Evolutionary conservation across 1,139 yeast species (phyloP).

Genomic region (Debaryomyces subglobosus): DNA sequence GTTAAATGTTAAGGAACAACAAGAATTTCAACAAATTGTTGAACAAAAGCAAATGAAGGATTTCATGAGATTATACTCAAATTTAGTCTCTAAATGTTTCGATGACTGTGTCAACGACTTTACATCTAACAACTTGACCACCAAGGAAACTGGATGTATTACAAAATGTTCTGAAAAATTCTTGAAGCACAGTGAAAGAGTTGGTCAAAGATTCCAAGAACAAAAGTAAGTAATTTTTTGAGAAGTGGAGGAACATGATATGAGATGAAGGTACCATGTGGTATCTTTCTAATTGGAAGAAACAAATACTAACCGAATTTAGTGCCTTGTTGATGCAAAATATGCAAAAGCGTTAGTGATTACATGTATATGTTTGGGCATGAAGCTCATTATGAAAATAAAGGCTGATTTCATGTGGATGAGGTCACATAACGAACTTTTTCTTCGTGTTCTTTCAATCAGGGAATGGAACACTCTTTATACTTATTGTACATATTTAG

Average conservation of each 20-base stretch:
- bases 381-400: slow-evolving; percentile 2
- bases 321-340: slow-evolving; percentile 55
- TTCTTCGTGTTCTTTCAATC: slow-evolving; percentile 1
- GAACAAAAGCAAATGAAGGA: slow-evolving; percentile 99
- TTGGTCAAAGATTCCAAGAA: slow-evolving; percentile 98
- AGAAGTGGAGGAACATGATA: not conserved
- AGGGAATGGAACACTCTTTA: not conserved
- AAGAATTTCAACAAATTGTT: slow-evolving; percentile 90
- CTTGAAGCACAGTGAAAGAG: slow-evolving; percentile 97
- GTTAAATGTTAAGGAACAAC: slow-evolving; percentile 90
- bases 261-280: not conserved
- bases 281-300: not conserved
- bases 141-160: slow-evolving; percentile 84
- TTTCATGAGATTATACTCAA: slow-evolving; percentile 94
- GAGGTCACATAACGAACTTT: slow-evolving; percentile 8
- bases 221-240: slow-evolving; percentile 57
- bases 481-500: slow-evolving; percentile 12
- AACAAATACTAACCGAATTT: slow-evolving; percentile 27
- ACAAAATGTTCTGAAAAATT: slow-evolving; percentile 95
- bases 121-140: slow-evolving; percentile 85
- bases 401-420: slow-evolving; percentile 2
- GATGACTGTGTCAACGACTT: slow-evolving; percentile 97
- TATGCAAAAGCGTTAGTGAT: slow-evolving; percentile 37
- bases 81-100: slow-evolving; percentile 94
- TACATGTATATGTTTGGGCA: not conserved